These are phyloP conservation scores for Neonectria ditissima DNA, from an alignment of 2,329 filamentous ascomycete genomes.

Conservation along the genomic window DNA sequence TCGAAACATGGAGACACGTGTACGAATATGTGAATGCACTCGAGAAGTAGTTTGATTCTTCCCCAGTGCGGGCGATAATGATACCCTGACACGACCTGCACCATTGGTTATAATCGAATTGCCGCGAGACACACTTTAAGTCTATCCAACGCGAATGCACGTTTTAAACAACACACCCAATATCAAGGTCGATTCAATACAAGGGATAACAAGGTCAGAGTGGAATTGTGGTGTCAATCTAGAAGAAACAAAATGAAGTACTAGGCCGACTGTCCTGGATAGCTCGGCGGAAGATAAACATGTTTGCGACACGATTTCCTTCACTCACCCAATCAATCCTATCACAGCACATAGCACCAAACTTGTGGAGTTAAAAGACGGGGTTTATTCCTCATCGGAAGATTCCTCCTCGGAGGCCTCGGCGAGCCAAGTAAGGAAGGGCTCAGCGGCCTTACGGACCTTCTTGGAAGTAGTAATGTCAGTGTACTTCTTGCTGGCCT, in stretches of 20 bases:
- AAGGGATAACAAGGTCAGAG: conserved; percentile 20
- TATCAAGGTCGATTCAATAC: background rate
- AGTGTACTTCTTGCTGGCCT: conserved; percentile 98
- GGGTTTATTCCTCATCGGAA: conserved; percentile 67
- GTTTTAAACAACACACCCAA: background rate
- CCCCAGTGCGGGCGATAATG: conserved; percentile 27
- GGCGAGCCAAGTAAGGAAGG: conserved; percentile 94
- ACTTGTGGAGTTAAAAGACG: background rate
- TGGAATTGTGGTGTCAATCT: conserved; percentile 36
- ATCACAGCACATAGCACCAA: conserved; percentile 12
- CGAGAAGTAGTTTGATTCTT: conserved; percentile 21
- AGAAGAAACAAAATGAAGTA: conserved; percentile 31
- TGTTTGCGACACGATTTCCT: conserved; percentile 9
- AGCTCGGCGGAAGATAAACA: conserved; percentile 19
- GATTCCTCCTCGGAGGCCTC: conserved; percentile 77
- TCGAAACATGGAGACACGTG: conserved; percentile 3
- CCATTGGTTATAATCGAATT: background rate
- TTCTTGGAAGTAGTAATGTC: conserved; percentile 91
- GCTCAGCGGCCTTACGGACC: conserved; percentile 93
- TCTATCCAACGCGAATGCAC: background rate
- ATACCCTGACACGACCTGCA: conserved; percentile 31
- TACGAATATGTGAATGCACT: conserved; percentile 16
- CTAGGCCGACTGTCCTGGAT: conserved; percentile 20
- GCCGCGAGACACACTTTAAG: background rate
- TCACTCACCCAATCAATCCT: conserved; percentile 9